Conservation (phyloP, 257 asterid genomes). For the Nicotiana benthamiana region DNA sequence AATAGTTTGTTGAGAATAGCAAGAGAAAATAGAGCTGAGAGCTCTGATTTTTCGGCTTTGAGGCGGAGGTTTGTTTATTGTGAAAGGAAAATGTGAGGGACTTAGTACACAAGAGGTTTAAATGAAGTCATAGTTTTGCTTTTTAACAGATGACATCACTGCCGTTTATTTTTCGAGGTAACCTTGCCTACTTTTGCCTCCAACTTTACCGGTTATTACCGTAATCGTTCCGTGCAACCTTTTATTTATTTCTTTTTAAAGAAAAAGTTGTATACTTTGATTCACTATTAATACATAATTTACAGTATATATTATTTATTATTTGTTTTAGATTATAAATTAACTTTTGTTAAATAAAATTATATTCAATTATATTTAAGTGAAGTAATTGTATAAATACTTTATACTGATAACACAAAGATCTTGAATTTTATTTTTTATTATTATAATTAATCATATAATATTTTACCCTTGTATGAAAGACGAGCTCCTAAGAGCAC, state of each 20-base stretch:
- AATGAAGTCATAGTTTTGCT: not conserved
- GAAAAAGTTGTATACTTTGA: too few relatives aligned
- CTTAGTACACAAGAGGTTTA: not conserved
- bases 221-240: not conserved
- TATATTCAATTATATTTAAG: too few relatives aligned
- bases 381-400: too few relatives aligned
- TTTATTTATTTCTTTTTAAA: not conserved
- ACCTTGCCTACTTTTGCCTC: not conserved
- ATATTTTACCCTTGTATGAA: too few relatives aligned
- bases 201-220: not conserved
- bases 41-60: not conserved
- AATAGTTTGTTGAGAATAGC: not conserved
- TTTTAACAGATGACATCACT: not conserved
- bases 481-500: too few relatives aligned
- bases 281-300: too few relatives aligned
- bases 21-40: not conserved
- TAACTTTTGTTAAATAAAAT: too few relatives aligned
- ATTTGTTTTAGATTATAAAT: too few relatives aligned
- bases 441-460: too few relatives aligned
- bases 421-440: too few relatives aligned
- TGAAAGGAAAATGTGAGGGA: not conserved
- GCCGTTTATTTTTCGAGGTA: not conserved
- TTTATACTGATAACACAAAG: too few relatives aligned
- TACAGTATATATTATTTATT: too few relatives aligned
- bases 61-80: not conserved